Conservation (phyloP, 345 rosid species). For the Citrus inodora region DNA sequence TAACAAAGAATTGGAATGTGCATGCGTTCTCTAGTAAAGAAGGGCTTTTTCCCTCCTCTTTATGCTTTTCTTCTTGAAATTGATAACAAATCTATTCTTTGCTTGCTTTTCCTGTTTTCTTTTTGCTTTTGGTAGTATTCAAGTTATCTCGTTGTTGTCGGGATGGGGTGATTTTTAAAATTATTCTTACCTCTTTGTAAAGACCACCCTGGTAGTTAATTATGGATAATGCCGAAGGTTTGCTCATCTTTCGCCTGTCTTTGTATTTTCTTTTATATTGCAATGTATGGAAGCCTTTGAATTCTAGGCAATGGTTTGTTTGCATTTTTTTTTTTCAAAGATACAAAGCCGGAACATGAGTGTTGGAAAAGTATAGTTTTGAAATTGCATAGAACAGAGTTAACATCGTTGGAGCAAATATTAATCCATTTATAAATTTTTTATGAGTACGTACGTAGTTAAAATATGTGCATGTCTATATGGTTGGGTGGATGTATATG, state of each 20-base stretch:
- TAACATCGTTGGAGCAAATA: neutral
- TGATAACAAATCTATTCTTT: constrained; percentile 25
- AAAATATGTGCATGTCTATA: no score
- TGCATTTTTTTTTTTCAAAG: neutral
- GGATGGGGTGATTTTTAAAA: neutral
- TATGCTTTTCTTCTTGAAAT: constrained; percentile 23
- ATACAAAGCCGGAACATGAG: neutral
- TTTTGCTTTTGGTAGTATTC: constrained; percentile 1
- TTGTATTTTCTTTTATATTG: neutral
- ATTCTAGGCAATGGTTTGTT: neutral
- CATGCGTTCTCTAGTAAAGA: neutral
- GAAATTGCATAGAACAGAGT: neutral
- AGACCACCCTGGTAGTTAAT: constrained; percentile 10
- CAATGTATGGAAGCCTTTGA: neutral
- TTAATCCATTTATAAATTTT: no score
- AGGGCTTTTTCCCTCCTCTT: neutral
- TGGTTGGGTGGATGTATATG: neutral
- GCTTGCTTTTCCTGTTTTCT: constrained; percentile 16
- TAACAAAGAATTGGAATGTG: neutral
- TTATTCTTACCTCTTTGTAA: neutral
- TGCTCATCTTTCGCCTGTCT: neutral
- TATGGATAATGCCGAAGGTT: constrained; percentile 41
- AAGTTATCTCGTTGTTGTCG: neutral
- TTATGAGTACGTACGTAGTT: no score
- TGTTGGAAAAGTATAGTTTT: neutral